Conservation (phyloP, 306 rosid species). For the Carpinus fangiana region DNA sequence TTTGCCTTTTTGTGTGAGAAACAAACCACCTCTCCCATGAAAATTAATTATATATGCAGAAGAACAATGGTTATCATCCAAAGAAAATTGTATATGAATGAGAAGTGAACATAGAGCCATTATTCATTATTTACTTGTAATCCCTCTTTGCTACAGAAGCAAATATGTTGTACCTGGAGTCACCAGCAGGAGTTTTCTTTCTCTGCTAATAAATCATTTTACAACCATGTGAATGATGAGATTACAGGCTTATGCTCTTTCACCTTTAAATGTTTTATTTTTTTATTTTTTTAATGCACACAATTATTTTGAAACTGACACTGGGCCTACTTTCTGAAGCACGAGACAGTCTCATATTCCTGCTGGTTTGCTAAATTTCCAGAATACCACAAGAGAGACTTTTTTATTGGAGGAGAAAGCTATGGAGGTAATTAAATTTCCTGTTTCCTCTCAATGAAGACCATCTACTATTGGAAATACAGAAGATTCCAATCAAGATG, state of each 20-base stretch:
- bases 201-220: conserved; percentile 35
- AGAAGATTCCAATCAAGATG: too few relatives aligned
- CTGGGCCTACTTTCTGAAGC: conserved; percentile 19
- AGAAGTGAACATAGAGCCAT: not conserved
- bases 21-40: too few relatives aligned
- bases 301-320: not conserved
- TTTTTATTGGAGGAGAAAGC: conserved; percentile 44
- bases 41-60: too few relatives aligned
- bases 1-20: too few relatives aligned
- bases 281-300: not conserved
- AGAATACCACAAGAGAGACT: conserved; percentile 29
- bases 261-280: not conserved
- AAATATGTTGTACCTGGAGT: conserved; percentile 18
- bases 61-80: too few relatives aligned
- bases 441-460: not conserved
- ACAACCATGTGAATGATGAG: conserved; percentile 25
- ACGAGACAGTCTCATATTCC: conserved; percentile 36
- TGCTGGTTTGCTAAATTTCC: conserved; percentile 47
- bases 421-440: conserved; percentile 36
- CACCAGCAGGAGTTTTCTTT: conserved; percentile 44
- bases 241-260: conserved; percentile 35
- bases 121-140: not conserved
- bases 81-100: not conserved
- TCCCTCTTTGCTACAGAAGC: conserved; percentile 27
- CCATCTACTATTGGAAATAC: not conserved